Percentiles rank a stretch among this genome's conserved stretches.
phyloP scores from a whole-genome alignment of 371 early-diverging fungal genomes.

The Lichtheimia hyalospora region DNA sequence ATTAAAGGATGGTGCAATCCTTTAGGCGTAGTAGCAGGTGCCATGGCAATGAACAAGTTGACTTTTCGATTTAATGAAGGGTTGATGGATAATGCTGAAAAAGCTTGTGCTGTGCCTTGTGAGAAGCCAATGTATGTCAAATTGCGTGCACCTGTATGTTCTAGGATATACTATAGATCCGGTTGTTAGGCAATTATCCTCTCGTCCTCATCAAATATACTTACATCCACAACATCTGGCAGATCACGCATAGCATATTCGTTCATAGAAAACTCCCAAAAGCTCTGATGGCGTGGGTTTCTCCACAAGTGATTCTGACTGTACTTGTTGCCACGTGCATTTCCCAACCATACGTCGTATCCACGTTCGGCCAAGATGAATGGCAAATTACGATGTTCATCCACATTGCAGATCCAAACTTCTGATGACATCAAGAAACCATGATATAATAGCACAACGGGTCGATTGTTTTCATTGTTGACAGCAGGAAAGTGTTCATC shows the following conservation, averaged over 20 bases:
- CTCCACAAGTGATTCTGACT: conserved; percentile 78
- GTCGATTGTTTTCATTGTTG: conserved; percentile 32
- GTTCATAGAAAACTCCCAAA: conserved; percentile 96
- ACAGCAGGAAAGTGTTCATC: conserved; percentile 16
- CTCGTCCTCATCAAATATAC: conserved; percentile 5
- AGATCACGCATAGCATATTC: conserved; percentile 88
- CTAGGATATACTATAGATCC: conserved; percentile 70
- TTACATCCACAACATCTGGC: conserved; percentile 81
- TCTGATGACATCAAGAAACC: conserved; percentile 95
- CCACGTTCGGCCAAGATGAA: conserved; percentile 77
- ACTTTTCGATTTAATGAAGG: conserved; percentile 79
- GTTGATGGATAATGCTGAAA: conserved; percentile 85
- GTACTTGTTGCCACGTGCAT: conserved; percentile 96
- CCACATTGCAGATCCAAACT: conserved; percentile 85
- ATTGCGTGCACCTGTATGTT: conserved; percentile 71
- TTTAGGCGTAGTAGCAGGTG: conserved; percentile 89
- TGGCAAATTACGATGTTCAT: conserved; percentile 68
- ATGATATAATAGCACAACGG: conserved; percentile 92
- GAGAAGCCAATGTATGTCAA: conserved; percentile 96
- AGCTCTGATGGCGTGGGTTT: conserved; percentile 68
- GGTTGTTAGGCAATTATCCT: not conserved
- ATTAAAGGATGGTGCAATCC: conserved; percentile 82
- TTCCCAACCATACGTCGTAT: conserved; percentile 97
- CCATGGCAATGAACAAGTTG: conserved; percentile 87
- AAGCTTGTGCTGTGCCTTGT: conserved; percentile 93